Evolutionary conservation across 345 rosid species (phyloP).

Genomic region (sweet orange (Citrus sinensis)): DNA sequence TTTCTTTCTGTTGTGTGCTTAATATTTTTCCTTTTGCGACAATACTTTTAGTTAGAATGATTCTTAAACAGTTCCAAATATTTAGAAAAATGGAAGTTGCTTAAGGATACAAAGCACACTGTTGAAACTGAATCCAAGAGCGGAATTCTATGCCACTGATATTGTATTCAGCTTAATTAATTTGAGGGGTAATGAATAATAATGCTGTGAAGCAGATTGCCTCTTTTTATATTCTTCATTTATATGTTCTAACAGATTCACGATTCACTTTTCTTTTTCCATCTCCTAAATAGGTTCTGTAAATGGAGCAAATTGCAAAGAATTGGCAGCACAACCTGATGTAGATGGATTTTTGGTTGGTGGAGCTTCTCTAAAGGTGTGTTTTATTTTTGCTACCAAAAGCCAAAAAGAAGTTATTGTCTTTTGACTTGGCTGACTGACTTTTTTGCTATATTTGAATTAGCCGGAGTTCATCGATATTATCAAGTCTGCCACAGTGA

Average conservation of each 20-base stretch:
- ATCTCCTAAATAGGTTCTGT: constrained; percentile 47
- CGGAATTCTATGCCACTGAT: neutral
- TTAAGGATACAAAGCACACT: neutral
- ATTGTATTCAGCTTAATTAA: neutral
- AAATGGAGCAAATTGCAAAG: constrained; percentile 64
- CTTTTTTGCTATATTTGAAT: neutral
- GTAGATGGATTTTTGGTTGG: constrained; percentile 82
- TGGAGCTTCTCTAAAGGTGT: constrained; percentile 75
- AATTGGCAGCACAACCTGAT: constrained; percentile 55
- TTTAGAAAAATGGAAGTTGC: neutral
- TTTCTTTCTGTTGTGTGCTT: neutral
- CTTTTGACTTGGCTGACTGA: neutral
- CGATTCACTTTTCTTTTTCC: neutral
- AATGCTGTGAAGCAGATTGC: neutral
- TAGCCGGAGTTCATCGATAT: constrained; percentile 70
- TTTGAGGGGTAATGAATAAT: too few relatives aligned
- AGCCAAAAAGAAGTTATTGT: neutral
- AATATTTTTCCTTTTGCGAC: neutral
- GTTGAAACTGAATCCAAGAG: neutral
- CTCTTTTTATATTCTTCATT: neutral
- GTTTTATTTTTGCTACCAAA: neutral
- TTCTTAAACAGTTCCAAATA: neutral
- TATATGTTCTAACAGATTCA: neutral
- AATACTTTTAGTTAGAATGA: neutral
- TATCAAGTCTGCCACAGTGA: constrained; percentile 55